Evolutionary conservation across 2,329 filamentous ascomycete species (phyloP).

Genomic region (Pseudocercospora musae): DNA sequence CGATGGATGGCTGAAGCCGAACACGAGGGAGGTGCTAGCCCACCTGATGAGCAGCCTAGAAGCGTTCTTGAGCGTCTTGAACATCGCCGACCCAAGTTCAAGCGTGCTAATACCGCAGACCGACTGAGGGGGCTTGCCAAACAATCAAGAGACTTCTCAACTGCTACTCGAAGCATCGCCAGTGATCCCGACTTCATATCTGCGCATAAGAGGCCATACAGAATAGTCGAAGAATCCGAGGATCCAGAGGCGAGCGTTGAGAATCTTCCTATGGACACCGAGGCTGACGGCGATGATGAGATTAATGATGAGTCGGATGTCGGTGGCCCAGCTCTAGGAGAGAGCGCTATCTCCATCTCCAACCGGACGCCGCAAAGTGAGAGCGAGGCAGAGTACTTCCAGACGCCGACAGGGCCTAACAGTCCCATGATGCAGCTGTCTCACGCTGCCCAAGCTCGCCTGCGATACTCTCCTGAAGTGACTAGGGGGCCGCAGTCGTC

Average conservation of each 20-base stretch:
- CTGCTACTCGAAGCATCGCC: constrained; percentile 51
- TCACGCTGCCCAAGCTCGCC: constrained; percentile 23
- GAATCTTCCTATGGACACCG: constrained; percentile 60
- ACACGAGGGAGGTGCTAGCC: constrained; percentile 51
- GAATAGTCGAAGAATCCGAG: constrained; percentile 46
- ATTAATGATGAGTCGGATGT: constrained; percentile 68
- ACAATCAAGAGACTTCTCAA: constrained; percentile 46
- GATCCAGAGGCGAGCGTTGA: constrained; percentile 38
- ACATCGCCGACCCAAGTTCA: constrained; percentile 50
- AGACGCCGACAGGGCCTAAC: constrained; percentile 37
- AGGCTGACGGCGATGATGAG: constrained; percentile 87
- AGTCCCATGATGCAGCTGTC: constrained; percentile 28
- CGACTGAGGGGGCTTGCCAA: constrained; percentile 25
- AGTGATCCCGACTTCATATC: constrained; percentile 53
- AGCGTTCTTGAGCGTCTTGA: constrained; percentile 59
- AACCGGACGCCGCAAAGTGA: constrained; percentile 27
- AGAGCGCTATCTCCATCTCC: constrained; percentile 33
- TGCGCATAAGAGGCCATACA: constrained; percentile 39
- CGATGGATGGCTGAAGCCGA: constrained; percentile 80
- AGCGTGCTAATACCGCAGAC: constrained; percentile 48
- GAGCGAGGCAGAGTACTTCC: constrained; percentile 43
- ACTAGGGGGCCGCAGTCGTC: constrained; percentile 24
- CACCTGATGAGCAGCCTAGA: constrained; percentile 60
- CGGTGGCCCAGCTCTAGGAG: constrained; percentile 43
- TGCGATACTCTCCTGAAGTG: constrained; percentile 27